These are phyloP conservation scores for Euphorbia pulcherrima DNA, from an alignment of 345 rosid genomes.

Conservation along the genomic window DNA sequence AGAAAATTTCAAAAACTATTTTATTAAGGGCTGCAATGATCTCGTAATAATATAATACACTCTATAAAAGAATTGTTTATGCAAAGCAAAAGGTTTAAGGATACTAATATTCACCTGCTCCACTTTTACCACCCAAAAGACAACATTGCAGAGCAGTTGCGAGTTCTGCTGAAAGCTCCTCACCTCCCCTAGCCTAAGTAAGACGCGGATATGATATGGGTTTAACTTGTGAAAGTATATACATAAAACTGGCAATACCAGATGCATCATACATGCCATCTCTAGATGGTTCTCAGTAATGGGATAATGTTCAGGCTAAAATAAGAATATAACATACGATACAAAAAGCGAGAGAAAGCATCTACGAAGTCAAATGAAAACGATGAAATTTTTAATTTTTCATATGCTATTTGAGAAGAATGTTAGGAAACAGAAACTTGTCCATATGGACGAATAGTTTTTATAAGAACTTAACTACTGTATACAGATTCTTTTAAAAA, in stretches of 20 bases:
- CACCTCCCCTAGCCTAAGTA: slow-evolving; percentile 86
- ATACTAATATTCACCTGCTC: slow-evolving; percentile 49
- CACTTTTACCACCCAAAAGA: slow-evolving; percentile 86
- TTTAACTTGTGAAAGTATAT: slow-evolving; percentile 1
- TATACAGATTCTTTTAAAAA: neutral
- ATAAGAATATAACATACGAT: neutral
- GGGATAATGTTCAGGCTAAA: neutral
- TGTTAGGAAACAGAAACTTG: neutral
- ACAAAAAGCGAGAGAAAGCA: neutral
- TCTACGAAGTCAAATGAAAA: neutral
- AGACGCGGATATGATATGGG: slow-evolving; percentile 7
- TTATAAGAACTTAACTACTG: neutral
- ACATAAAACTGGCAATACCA: neutral
- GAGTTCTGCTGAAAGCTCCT: slow-evolving; percentile 81
- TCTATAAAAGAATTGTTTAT: neutral
- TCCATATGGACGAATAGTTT: neutral
- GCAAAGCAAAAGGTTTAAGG: neutral
- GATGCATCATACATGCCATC: neutral
- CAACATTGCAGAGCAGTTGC: slow-evolving; percentile 62
- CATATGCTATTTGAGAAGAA: neutral
- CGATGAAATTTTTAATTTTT: neutral
- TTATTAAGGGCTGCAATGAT: slow-evolving; percentile 10
- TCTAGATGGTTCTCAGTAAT: neutral
- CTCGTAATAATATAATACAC: neutral
- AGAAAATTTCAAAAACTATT: slow-evolving; percentile 16